Evolutionary conservation across 441 rosid species (phyloP).

Genomic region (Arabidopsis lyrata): DNA sequence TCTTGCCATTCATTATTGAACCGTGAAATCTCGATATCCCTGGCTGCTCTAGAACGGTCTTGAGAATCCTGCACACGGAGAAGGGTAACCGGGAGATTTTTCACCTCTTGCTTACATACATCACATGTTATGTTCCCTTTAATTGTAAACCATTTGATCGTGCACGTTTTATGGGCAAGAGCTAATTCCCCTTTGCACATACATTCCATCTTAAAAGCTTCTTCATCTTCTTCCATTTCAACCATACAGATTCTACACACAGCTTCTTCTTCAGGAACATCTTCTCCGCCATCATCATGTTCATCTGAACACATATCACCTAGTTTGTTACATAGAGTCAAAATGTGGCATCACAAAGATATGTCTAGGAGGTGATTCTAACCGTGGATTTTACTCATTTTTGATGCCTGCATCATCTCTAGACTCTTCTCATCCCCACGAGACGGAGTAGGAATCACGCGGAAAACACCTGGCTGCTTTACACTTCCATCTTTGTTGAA

Average conservation of each 20-base stretch:
- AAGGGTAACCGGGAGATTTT: conserved; percentile 89
- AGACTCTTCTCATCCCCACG: conserved; percentile 58
- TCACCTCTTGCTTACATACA: conserved; percentile 90
- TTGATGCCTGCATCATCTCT: conserved; percentile 47
- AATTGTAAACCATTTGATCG: conserved; percentile 94
- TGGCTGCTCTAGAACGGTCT: conserved; percentile 27
- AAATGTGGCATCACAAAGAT: not conserved
- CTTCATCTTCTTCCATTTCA: conserved; percentile 89
- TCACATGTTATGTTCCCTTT: conserved; percentile 96
- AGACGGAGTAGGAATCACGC: conserved; percentile 80
- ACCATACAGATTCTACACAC: conserved; percentile 93
- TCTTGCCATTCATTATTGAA: conserved; percentile 89
- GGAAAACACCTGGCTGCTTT: conserved; percentile 68
- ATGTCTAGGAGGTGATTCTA: conserved; percentile 11
- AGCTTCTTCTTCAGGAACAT: conserved; percentile 94
- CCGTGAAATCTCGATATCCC: conserved; percentile 12
- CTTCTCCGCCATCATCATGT: conserved; percentile 62
- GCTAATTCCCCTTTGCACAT: conserved; percentile 99
- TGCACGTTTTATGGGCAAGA: conserved; percentile 87
- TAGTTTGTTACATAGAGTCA: not conserved
- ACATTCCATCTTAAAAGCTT: conserved; percentile 96
- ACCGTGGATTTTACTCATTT: conserved; percentile 49
- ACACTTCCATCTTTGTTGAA: conserved; percentile 64
- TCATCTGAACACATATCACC: conserved; percentile 40
- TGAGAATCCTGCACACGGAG: conserved; percentile 67